Base-by-base conservation (phyloP, 2,329 filamentous ascomycete genomes). In the Neopestalotiopsis rosae region DNA sequence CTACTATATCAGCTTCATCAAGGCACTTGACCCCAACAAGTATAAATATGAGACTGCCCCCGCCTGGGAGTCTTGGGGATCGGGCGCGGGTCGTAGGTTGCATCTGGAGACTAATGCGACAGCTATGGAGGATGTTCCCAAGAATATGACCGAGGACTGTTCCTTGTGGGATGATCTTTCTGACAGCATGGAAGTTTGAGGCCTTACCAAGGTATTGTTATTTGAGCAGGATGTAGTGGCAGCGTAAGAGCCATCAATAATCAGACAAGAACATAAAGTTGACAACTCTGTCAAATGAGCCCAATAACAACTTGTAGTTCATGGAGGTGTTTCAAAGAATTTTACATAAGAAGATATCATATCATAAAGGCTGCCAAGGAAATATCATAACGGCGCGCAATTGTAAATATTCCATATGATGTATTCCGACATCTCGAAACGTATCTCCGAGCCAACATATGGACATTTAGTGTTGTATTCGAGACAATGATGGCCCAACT, bases 1-100 rank as follows among this genome's bases (percentile, higher is more conserved):
- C 13, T 72, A 72, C 63, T 72, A 68, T 63, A 67, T 71, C 63
- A 69, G 68, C 40, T 72, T 72, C 49, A 67, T 71, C 17, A 57
- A 65, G 28, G 30, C 62, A 12, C 67, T 70, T 28, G 38, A 72
- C 56, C 71, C 71, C 2, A 72, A 72, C 30, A 61, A 58, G 10
- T 58, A 61, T n/a, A 42, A 67, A 30, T 38, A 57, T 7, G 34
- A 65, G 3, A 69, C 67, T n/a, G 28, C 65, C 1, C 67, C 70
- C 10, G 63, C 66, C 68, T 72, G 71, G 71, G 20, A 68, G 9
- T 65, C 71, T 3, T 72, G 71, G 71, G 64, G 64, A 38, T 38
- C 45, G 17, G 30, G 28, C 2, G 28, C 20, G 13, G 64, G 64
- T 24, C 13, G 49, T 5, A 32, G 64, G 20, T 58, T 66, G 64